Percentiles rank a stretch among this genome's conserved stretches.
These are phyloP conservation scores for Candida freyschussii DNA, from an alignment of 1,139 yeast genomes.

Conservation along the genomic window DNA sequence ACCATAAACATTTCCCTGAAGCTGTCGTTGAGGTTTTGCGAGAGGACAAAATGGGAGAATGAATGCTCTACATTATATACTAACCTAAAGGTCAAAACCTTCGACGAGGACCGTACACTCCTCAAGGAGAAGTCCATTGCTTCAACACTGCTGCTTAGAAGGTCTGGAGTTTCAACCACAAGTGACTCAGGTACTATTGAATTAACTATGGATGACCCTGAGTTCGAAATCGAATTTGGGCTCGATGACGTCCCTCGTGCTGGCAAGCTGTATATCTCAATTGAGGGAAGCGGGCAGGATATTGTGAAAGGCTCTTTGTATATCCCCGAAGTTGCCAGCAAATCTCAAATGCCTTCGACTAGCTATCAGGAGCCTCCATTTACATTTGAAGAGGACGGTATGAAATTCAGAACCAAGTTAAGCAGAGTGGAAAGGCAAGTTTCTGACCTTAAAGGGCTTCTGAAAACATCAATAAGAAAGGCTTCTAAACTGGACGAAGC, in stretches of 20 bases:
- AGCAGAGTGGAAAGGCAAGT: constrained; percentile 11
- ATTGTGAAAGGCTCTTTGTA: background rate
- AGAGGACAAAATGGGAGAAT: background rate
- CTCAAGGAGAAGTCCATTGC: background rate
- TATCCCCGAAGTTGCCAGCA: background rate
- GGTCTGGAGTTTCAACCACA: background rate
- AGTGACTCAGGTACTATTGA: background rate
- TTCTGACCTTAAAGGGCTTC: constrained; percentile 4
- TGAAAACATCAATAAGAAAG: constrained; percentile 18
- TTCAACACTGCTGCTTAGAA: background rate
- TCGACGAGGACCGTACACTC: background rate
- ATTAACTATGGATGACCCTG: background rate
- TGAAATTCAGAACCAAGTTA: constrained; percentile 9
- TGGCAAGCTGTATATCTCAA: constrained; percentile 7
- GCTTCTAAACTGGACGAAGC: constrained; percentile 20
- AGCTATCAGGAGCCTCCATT: constrained; percentile 1
- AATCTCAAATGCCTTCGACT: constrained; percentile 1
- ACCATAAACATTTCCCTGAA: background rate
- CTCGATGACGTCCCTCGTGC: background rate
- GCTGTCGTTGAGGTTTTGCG: background rate
- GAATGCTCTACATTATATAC: background rate
- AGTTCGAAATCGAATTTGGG: constrained; percentile 1
- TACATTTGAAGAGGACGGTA: constrained; percentile 11
- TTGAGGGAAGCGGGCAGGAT: constrained; percentile 4
- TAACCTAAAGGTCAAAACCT: background rate